Conservation (phyloP, 2,329 filamentous ascomycete species). For the Sordariomycetes sp. region DNA sequence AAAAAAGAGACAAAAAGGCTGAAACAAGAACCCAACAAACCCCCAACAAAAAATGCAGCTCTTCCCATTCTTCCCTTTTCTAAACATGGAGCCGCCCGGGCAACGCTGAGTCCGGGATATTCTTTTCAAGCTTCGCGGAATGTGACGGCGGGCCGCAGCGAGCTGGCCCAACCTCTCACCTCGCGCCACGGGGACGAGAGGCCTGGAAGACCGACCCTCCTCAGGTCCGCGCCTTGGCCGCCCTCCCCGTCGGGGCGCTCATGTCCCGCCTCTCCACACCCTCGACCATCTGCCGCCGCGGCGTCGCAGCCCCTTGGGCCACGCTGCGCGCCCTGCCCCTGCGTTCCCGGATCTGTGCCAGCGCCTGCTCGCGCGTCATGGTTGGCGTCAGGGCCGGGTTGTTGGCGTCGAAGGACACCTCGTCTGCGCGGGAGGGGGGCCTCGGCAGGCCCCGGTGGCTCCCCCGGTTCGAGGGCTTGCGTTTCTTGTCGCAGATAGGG, state of each 20-base stretch:
- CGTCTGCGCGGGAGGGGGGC: neutral
- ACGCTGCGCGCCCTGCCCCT: conserved; percentile 61
- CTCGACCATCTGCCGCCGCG: conserved; percentile 40
- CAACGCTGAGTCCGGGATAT: neutral
- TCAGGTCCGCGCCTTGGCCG: conserved; percentile 9
- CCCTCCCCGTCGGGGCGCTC: conserved; percentile 32
- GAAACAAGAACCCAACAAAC: neutral
- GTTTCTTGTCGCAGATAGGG: conserved; percentile 35
- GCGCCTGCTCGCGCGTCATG: conserved; percentile 62
- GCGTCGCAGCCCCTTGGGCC: conserved; percentile 51
- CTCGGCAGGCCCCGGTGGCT: neutral
- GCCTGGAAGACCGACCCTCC: neutral
- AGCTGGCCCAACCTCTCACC: neutral
- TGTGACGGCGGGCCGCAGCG: neutral
- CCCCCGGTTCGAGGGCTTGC: conserved; percentile 20
- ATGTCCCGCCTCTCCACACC: conserved; percentile 34
- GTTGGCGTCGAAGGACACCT: conserved; percentile 37
- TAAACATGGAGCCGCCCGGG: neutral
- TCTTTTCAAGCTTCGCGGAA: neutral
- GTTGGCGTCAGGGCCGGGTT: conserved; percentile 53
- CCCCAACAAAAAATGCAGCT: neutral
- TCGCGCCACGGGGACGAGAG: neutral
- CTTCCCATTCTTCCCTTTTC: neutral
- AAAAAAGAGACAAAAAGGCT: conserved; percentile 1
- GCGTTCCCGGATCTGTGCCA: conserved; percentile 64